These are phyloP conservation scores for Neopestalotiopsis sp. DNA, from an alignment of 2,329 filamentous ascomycete species.

Conservation along the genomic window DNA sequence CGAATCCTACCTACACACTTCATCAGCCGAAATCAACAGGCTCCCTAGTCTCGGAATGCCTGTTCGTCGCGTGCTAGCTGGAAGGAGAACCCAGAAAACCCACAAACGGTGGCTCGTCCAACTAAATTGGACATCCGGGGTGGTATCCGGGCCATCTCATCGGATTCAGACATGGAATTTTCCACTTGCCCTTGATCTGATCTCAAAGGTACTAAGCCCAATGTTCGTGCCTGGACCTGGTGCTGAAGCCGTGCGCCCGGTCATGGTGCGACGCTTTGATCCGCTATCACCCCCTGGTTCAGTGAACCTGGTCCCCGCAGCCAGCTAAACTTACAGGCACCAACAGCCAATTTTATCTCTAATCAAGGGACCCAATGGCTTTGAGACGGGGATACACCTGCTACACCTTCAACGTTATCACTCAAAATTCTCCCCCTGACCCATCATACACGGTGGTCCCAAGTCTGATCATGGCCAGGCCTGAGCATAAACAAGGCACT, in stretches of 20 bases:
- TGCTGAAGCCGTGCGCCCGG: background rate
- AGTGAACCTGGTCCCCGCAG: background rate
- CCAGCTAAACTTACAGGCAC: background rate
- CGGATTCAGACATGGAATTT: background rate
- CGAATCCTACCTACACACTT: background rate
- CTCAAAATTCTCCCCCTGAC: background rate
- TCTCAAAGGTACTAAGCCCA: background rate
- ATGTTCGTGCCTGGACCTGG: background rate
- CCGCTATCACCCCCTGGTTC: background rate
- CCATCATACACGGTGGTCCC: background rate
- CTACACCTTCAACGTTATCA: background rate
- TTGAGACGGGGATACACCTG: background rate
- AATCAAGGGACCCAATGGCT: background rate
- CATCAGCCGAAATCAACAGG: background rate
- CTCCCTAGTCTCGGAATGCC: background rate
- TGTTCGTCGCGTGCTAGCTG: background rate
- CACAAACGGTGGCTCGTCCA: background rate
- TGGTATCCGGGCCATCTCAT: background rate
- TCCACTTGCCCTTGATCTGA: background rate
- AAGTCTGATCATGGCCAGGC: conserved; percentile 1
- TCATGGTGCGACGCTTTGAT: conserved; percentile 2
- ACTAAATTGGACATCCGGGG: conserved; percentile 1
- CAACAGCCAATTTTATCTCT: background rate
- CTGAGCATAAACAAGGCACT: background rate
- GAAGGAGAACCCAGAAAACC: background rate